Percentiles rank a stretch among this genome's conserved stretches.
Conservation (phyloP, 2,329 filamentous ascomycete genomes). For the Cephalotrichum gorgonifer region DNA sequence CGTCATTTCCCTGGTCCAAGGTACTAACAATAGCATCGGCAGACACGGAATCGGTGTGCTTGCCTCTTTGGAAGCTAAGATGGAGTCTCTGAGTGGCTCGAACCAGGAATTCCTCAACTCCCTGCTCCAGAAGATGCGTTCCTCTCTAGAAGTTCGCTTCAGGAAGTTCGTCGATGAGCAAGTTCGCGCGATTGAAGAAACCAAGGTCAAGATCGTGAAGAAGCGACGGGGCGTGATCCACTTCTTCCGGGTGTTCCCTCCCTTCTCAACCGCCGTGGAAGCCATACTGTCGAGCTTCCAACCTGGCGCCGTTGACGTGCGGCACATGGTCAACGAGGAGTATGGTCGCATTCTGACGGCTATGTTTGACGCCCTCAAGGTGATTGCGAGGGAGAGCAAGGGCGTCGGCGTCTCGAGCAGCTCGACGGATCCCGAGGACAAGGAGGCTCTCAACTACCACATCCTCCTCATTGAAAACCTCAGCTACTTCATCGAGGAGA, state of each 20-base stretch:
- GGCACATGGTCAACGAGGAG: conserved; percentile 71
- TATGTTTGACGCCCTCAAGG: conserved; percentile 95
- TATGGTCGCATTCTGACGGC: conserved; percentile 84
- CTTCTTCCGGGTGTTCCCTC: conserved; percentile 88
- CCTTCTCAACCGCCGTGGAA: conserved; percentile 74
- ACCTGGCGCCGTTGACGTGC: conserved; percentile 45
- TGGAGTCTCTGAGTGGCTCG: conserved; percentile 71
- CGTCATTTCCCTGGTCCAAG: neutral
- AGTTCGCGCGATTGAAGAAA: conserved; percentile 91
- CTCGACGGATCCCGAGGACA: conserved; percentile 63
- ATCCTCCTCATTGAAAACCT: conserved; percentile 97
- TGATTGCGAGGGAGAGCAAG: conserved; percentile 70
- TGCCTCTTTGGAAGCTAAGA: conserved; percentile 67
- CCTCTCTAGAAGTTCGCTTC: conserved; percentile 65
- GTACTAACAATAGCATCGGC: conserved; percentile 9
- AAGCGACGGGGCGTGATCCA: conserved; percentile 94
- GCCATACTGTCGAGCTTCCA: conserved; percentile 62
- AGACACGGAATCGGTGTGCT: conserved; percentile 87
- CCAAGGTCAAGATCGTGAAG: conserved; percentile 89
- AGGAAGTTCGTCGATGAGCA: conserved; percentile 89
- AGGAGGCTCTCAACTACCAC: conserved; percentile 94
- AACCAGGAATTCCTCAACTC: conserved; percentile 87
- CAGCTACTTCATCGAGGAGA: conserved; percentile 93
- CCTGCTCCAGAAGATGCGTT: conserved; percentile 69
- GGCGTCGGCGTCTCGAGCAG: conserved; percentile 30